Evolutionary conservation across 176 grass and related monocot species (phyloP), one percentile per base, ranked within the genome.

Genomic region (Paspalum notatum): DNA sequence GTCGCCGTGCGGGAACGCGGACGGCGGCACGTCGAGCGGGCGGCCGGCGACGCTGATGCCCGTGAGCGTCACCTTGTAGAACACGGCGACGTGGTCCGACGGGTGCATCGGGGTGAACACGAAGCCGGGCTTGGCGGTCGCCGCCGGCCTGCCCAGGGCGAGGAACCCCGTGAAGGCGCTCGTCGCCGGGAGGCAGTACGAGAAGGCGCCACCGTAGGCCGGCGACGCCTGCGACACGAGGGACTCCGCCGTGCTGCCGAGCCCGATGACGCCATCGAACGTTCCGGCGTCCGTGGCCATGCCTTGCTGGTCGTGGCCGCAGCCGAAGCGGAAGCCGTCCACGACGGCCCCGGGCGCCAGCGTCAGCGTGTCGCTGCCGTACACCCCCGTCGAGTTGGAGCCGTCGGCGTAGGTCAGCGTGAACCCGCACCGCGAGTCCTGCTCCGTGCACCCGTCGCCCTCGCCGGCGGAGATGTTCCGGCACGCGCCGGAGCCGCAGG

Each of bases 121-220:
- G 14, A 87, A 77, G 15, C 55, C 51, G 6, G 71, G 38, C 0
- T 47, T 12, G 22, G 49, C 18, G 0, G 10, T 5, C 9, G 17
- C 40, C 12, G 55, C n/a, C 32, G 32, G 32, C 32, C 32, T 32
- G 22, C 87, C 87, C 4, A 93, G 87, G 18, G 64, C 50, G 16
- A 93, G 55, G 81, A 78, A 90, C 37, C 87, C 91, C 3, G 63
- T 77, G 5, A 76, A 58, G 53, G 63, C 82, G 9, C 70, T 17
- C 4, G 87, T 82, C 53, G 87, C 59, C 20, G 87, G 90, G 47
- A 93, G 72, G 81, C 87, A 90, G 72, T 90, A 74, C 37, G 50
- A 76, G 59, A 88, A 84, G 2, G 51, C 41, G 25, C 43, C 43
- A 58, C 21, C 43, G 72, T 64, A 26, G 72, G 39, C 16, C 1